Percentiles rank a stretch among this genome's conserved stretches.
Evolutionary conservation across 1,284 basidiomycete species (phyloP).

Genomic region (Pseudozyma hubeiensis): DNA sequence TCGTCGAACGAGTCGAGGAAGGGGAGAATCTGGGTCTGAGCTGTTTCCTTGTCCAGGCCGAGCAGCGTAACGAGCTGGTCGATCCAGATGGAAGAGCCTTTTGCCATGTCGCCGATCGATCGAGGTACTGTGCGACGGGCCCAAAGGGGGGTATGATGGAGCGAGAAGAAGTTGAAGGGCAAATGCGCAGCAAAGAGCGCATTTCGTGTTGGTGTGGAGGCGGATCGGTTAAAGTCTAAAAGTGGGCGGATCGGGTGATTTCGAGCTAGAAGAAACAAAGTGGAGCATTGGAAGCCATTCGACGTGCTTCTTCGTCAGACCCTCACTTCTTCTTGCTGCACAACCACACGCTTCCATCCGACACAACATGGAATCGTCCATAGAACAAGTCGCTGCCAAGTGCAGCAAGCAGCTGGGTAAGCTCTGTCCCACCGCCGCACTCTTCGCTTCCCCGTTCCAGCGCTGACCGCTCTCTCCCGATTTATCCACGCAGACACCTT

Average conservation of each 20-base stretch:
- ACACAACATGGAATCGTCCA: slow-evolving; percentile 47
- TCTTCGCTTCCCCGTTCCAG: too few relatives aligned
- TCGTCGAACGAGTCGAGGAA: slow-evolving; percentile 52
- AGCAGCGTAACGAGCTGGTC: slow-evolving; percentile 47
- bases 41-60: slow-evolving; percentile 43
- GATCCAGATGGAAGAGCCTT: slow-evolving; percentile 30
- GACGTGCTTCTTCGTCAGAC: background rate
- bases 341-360: too few relatives aligned
- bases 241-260: too few relatives aligned
- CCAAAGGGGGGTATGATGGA: background rate
- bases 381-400: slow-evolving; percentile 55
- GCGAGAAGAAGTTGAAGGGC: too few relatives aligned
- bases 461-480: background rate
- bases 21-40: slow-evolving; percentile 42
- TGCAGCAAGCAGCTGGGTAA: slow-evolving; percentile 54
- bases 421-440: background rate
- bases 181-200: too few relatives aligned
- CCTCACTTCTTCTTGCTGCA: background rate
- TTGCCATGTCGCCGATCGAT: slow-evolving; percentile 24
- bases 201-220: too few relatives aligned
- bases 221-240: too few relatives aligned
- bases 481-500: slow-evolving; percentile 39
- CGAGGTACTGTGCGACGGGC: too few relatives aligned
- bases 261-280: too few relatives aligned
- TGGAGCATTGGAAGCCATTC: too few relatives aligned